phyloP scores from a whole-genome alignment of 257 asterid genomes.

The Capsicum chinense region DNA sequence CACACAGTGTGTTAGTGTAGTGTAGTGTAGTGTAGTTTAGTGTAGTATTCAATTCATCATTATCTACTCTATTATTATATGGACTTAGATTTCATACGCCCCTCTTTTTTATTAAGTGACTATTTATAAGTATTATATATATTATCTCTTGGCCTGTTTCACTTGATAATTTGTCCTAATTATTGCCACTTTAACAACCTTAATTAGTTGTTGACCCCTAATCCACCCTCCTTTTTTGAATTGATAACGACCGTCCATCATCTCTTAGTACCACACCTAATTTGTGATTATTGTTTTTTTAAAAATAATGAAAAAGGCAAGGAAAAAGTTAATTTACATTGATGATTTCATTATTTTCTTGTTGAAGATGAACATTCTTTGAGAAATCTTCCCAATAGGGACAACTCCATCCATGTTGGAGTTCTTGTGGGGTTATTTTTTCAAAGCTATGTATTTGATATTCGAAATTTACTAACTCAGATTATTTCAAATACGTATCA shows the following conservation, averaged over 20 bases:
- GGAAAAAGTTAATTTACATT: neutral
- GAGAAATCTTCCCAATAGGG: neutral
- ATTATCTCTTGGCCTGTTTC: conserved; percentile 25
- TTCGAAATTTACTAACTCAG: neutral
- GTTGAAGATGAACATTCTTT: neutral
- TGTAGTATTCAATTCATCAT: conserved; percentile 32
- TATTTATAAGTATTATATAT: conserved; percentile 12
- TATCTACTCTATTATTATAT: conserved; percentile 58
- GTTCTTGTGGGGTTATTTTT: too few species aligned
- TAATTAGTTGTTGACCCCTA: conserved; percentile 39
- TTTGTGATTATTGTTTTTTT: neutral
- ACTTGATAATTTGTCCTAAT: conserved; percentile 38
- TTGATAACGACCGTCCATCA: conserved; percentile 10
- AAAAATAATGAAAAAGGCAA: neutral
- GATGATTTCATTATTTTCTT: neutral
- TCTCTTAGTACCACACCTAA: conserved; percentile 6
- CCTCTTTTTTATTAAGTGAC: conserved; percentile 22
- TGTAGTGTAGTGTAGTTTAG: too few species aligned
- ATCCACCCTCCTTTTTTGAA: neutral
- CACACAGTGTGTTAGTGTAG: conserved; percentile 23
- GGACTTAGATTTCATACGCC: conserved; percentile 48
- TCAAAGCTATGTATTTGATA: neutral
- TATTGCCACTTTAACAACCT: conserved; percentile 49
- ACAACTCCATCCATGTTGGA: conserved; percentile 8
- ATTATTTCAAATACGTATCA: neutral